Conservation (phyloP, 352 stramenopile genomes). For the Aphanomyces astaci region DNA sequence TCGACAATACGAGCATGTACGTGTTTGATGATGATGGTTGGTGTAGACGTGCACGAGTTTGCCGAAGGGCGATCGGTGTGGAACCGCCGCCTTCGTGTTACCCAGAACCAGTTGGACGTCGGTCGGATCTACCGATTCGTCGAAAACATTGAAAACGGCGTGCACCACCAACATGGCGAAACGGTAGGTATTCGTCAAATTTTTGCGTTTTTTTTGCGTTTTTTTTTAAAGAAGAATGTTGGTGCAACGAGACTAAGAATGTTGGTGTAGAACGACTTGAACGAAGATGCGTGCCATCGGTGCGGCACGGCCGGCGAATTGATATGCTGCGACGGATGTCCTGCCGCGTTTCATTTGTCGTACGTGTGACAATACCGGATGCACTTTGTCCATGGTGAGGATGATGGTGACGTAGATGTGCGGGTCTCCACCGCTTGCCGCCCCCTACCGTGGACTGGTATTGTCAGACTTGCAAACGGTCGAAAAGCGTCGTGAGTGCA, state of each 20-base stretch:
- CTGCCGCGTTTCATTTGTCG: conserved; percentile 65
- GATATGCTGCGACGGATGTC: conserved; percentile 76
- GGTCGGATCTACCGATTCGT: conserved; percentile 64
- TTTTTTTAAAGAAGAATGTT: neutral
- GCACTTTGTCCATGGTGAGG: neutral
- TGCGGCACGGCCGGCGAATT: conserved; percentile 61
- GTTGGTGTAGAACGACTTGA: conserved; percentile 58
- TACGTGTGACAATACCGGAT: conserved; percentile 24
- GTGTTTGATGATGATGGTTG: too few relatives aligned
- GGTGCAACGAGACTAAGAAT: neutral
- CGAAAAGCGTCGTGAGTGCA: neutral
- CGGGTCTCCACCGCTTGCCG: neutral
- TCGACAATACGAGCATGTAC: too few relatives aligned
- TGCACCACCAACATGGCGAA: conserved; percentile 52
- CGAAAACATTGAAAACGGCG: conserved; percentile 49
- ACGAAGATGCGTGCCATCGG: conserved; percentile 71
- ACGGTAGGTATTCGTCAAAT: conserved; percentile 39
- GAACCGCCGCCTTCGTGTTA: conserved; percentile 50
- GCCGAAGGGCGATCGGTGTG: conserved; percentile 55
- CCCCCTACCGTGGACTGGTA: conserved; percentile 5
- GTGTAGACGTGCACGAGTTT: conserved; percentile 48
- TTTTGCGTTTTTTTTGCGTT: neutral
- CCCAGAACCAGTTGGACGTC: conserved; percentile 35
- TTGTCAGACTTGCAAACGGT: conserved; percentile 7
- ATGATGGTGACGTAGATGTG: conserved; percentile 6